Evolutionary conservation across 2,329 filamentous ascomycete genomes (phyloP), one percentile per base, ranked within the genome.

Genomic region (Pseudofabraea citricarpa): DNA sequence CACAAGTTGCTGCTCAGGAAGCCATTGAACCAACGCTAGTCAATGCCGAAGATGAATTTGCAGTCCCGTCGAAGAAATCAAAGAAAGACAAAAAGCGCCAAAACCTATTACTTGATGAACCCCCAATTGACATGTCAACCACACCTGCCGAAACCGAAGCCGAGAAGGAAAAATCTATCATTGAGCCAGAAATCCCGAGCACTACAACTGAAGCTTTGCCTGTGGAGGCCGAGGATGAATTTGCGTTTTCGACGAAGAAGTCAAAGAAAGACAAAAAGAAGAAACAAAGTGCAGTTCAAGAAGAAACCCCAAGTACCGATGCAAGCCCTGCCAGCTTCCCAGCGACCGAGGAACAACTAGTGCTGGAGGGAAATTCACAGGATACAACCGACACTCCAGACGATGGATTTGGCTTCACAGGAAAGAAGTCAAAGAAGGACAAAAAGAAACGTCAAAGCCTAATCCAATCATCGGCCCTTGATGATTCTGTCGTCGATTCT

Each of bases 401-500:
- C 7, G 41, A 45, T 9, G 37, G 41, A 4, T 31, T 22, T 29
- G 22, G 47, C 41, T 55, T 43, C 29, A 46, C 51, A 26, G 53
- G 43, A 39, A 65, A 66, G 47, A 64, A 65, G 42, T 57, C 59
- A 10, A 67, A 68, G 55, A 49, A 49, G 24, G 48, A 49, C 15
- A 52, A 54, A 21, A 55, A 54, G 36, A 52, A 49, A 33, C 41
- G 44, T 15, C 29, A 46, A 29, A 51, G 41, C 22, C 23, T 49
- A 13, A 41, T 46, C 35, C 19, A 22, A 6, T 21, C 20, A 22
- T 37, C 20, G 4, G 13, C 19, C 13, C 23, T 21, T 3, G 12
- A n/a, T 15, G 10, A 24, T 37, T 22, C 4, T 20, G 8, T 21
- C 4, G 35, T n/a, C n/a, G n/a, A n/a, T n/a, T n/a, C n/a, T n/a